Evolutionary conservation across 306 rosid species (phyloP), one percentile per base, ranked within the genome.

Genomic region (Aeschynomene evenia): DNA sequence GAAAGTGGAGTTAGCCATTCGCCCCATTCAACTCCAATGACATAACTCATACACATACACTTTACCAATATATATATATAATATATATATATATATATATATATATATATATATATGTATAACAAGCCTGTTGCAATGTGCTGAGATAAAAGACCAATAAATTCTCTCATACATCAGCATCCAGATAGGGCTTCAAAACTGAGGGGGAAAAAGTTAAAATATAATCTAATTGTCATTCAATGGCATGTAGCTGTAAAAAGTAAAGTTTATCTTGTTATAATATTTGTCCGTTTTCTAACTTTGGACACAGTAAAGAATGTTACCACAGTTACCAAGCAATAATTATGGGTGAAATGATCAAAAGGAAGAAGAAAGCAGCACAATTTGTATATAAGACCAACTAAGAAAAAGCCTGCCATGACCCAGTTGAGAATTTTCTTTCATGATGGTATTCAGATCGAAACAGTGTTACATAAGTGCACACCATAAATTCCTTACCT

Each of bases 1-100:
- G n/a, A n/a, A 74, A 81, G 85, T 77, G 78, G 80, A 78, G 75
- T 70, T 63, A 22, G 60, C 74, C 70, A 60, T 76, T 67, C 11
- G 6, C 6, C 40, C 51, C 51, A 3, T 15, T 43, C 50, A 43
- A 43, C 10, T 45, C 51, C 31, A 28, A 28, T 28, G 31, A 28
- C 31, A 28, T 28, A n/a, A 28, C 31, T 4, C 31, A 28, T 28
- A 2, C 31, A 28, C 5, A 2, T 6, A 28, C 5, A 2, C 31
- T 28, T 28, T 28, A 28, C 31, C 31, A n/a, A n/a, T n/a, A n/a
- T n/a, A n/a, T n/a, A n/a, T n/a, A n/a, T n/a, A n/a, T n/a, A n/a
- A n/a, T n/a, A n/a, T n/a, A n/a, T n/a, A n/a, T n/a, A n/a, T n/a
- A n/a, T n/a, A n/a, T n/a, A n/a, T n/a, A n/a, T n/a, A n/a, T n/a